Base-by-base conservation (phyloP, 2,329 filamentous ascomycete species). In the Ascosphaera apis region DNA sequence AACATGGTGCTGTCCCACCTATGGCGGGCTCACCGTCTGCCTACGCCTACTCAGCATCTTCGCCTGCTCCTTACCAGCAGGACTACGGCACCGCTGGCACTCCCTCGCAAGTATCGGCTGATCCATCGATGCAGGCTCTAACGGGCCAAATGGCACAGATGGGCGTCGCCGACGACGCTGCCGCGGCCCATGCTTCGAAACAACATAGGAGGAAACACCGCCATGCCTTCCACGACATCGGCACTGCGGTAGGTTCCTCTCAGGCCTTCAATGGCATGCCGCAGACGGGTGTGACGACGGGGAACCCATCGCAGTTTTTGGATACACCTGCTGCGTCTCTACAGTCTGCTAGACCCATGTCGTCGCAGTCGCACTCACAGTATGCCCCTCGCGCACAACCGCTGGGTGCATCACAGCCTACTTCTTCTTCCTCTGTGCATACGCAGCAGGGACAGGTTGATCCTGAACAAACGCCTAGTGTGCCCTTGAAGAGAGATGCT, bases 381-480 rank as follows among this genome's bases (percentile, higher is more conserved):
- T 55, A 36, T 41, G 36, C 28, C 44, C 39, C 36, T 37, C 32
- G 25, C 28, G 38, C 15, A 21, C 34, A 42, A 42, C 15, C 47
- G 33, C 42, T 35, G 31, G 39, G 42, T 5, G 38, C 34, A 33
- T 41, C 45, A 31, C 40, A 44, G 19, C 18, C 44, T 6, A 37
- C 36, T 3, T 35, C 37, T 16, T 34, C 44, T 18, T 38, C 45
- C n/a, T 43, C 48, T 25, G 43, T 50, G 17, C 19, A 21, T 4
- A 9, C 19, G 19, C 19, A 21, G 6, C 74, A 78, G 56, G 72
- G 73, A 36, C 72, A 74, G 48, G 79, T 95, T 37, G 82, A 92
- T 41, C 74, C 83, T 13, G 83, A 95, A 50, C 81, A 92, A 48
- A 80, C 93, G 47, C 88, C 88, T 31, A 93, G 84, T 51, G 70